Percentiles rank a stretch among this genome's conserved stretches.
phyloP scores from a whole-genome alignment of 495 filamentous ascomycete genomes.

The Mycothermus thermophilus region DNA sequence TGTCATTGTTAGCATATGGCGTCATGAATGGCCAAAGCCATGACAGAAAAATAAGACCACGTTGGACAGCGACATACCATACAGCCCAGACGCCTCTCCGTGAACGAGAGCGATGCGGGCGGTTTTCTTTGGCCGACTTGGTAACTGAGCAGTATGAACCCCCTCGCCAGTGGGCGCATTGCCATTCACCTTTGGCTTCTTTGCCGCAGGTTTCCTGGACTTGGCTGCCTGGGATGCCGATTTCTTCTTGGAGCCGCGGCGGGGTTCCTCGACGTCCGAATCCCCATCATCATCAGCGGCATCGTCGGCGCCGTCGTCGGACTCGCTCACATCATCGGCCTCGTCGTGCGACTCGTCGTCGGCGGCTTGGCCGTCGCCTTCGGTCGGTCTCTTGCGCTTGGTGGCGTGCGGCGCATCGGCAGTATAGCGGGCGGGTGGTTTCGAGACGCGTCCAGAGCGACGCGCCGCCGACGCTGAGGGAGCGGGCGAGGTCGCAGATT shows the following conservation, averaged over 20 bases:
- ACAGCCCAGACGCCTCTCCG: slow-evolving; percentile 53
- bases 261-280: slow-evolving; percentile 30
- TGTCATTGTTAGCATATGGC: slow-evolving; percentile 11
- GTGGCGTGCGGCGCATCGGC: slow-evolving; percentile 29
- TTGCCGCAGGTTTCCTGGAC: slow-evolving; percentile 47
- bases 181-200: slow-evolving; percentile 64
- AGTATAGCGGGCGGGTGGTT: slow-evolving; percentile 54
- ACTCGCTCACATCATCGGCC: slow-evolving; percentile 33
- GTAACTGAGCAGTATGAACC: slow-evolving; percentile 37
- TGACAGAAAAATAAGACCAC: background rate
- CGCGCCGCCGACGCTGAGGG: slow-evolving; percentile 39
- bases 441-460: slow-evolving; percentile 70
- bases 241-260: slow-evolving; percentile 16
- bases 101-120: slow-evolving; percentile 34
- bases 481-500: slow-evolving; percentile 39
- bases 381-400: slow-evolving; percentile 44
- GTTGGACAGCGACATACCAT: slow-evolving; percentile 41
- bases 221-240: slow-evolving; percentile 26
- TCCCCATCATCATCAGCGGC: slow-evolving; percentile 33
- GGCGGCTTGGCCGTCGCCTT: slow-evolving; percentile 31
- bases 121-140: slow-evolving; percentile 48
- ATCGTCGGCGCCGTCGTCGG: slow-evolving; percentile 34
- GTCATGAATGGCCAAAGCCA: too few relatives aligned
- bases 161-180: slow-evolving; percentile 23
- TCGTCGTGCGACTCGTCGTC: slow-evolving; percentile 45